phyloP scores from a whole-genome alignment of 306 rosid genomes.

The Cyamopsis tetragonoloba region DNA sequence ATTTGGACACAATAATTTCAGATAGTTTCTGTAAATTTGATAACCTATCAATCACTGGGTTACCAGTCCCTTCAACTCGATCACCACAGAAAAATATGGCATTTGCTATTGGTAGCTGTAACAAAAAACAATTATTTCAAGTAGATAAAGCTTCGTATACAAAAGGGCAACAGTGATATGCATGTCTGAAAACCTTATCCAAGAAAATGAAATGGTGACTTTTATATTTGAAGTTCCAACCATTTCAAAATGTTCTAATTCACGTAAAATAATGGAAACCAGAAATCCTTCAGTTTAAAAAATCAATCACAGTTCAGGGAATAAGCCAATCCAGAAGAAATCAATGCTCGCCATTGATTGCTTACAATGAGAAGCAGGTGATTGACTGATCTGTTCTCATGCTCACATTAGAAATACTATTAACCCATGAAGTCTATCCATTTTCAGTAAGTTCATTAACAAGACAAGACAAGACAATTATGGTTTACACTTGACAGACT shows the following conservation, averaged over 20 bases:
- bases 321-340: not conserved
- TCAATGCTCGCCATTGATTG: not conserved
- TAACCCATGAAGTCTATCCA: not conserved
- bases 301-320: not conserved
- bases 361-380: not conserved
- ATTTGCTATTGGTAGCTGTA: slow-evolving; percentile 63
- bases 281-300: not conserved
- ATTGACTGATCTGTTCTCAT: not conserved
- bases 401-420: not conserved
- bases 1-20: slow-evolving; percentile 65
- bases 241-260: not conserved
- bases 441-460: not conserved
- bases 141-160: not conserved
- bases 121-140: not conserved
- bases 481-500: not conserved
- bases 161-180: not conserved
- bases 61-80: slow-evolving; percentile 65
- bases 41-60: slow-evolving; percentile 70
- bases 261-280: not conserved
- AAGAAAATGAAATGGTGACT: not conserved
- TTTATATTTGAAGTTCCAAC: not conserved
- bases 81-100: slow-evolving; percentile 78
- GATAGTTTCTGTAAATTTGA: slow-evolving; percentile 66
- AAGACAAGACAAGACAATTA: not conserved
- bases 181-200: not conserved